Conservation (phyloP, 2,329 filamentous ascomycete genomes). For the Neopestalotiopsis clavispora region DNA sequence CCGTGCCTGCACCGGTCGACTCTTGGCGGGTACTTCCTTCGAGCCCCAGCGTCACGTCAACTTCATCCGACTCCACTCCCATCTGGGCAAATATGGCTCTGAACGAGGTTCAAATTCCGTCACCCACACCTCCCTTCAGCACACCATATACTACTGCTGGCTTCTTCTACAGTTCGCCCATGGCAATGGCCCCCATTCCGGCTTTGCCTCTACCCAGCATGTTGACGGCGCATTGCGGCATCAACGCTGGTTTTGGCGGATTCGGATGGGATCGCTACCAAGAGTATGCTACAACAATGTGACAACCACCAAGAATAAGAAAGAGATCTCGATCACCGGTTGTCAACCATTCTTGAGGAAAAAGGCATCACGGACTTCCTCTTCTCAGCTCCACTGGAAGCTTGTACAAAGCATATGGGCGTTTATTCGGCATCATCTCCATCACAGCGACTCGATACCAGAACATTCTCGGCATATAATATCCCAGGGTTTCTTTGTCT, state of each 20-base stretch:
- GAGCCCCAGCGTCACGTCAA: conserved; percentile 78
- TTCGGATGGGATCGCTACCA: conserved; percentile 89
- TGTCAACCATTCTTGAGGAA: conserved; percentile 46
- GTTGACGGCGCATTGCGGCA: conserved; percentile 83
- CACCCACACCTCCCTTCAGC: conserved; percentile 80
- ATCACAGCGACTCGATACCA: conserved; percentile 31
- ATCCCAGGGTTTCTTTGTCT: conserved; percentile 33
- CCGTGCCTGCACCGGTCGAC: conserved; percentile 75
- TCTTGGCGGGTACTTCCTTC: conserved; percentile 91
- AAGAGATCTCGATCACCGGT: conserved; percentile 51
- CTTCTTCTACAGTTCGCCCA: conserved; percentile 81
- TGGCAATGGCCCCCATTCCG: conserved; percentile 75
- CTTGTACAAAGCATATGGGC: conserved; percentile 30
- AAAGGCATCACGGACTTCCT: conserved; percentile 26
- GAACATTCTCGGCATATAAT: conserved; percentile 27
- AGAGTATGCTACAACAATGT: conserved; percentile 87
- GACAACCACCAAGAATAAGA: conserved; percentile 62
- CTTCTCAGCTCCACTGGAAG: neutral
- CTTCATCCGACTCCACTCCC: conserved; percentile 71
- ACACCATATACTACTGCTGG: conserved; percentile 76
- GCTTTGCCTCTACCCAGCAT: conserved; percentile 84
- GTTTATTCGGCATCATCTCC: conserved; percentile 42
- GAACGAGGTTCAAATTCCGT: conserved; percentile 75
- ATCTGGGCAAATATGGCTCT: conserved; percentile 83
- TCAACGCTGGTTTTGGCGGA: conserved; percentile 74